A percentile compares a stretch with the other conserved stretches of the same genome.
phyloP scores from a whole-genome alignment of 2,329 filamentous ascomycete species.

The Diaporthe vaccinii region DNA sequence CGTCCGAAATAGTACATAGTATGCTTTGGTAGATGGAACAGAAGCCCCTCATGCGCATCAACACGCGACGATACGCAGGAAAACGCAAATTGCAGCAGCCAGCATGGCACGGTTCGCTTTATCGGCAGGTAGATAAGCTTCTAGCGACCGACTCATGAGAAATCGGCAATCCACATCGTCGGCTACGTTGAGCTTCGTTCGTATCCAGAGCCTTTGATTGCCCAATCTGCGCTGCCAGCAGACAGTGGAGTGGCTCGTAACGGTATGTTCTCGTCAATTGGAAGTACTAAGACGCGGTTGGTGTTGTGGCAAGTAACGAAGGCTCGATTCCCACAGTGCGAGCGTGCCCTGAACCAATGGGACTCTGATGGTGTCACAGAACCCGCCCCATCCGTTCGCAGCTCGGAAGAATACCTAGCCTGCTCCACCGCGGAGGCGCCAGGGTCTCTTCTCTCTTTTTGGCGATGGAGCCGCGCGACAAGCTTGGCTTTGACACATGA shows the following conservation, averaged over 20 bases:
- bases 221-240: neutral
- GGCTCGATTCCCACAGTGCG: neutral
- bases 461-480: constrained; percentile 37
- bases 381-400: constrained; percentile 31
- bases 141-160: constrained; percentile 7
- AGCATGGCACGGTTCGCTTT: constrained; percentile 15
- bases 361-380: neutral
- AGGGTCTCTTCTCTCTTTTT: constrained; percentile 1
- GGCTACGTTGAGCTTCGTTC: neutral
- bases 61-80: constrained; percentile 14
- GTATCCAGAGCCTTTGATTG: neutral
- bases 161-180: neutral
- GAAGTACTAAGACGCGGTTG: too few species aligned
- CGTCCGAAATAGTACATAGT: constrained; percentile 9
- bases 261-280: neutral
- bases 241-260: neutral
- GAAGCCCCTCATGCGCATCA: constrained; percentile 17
- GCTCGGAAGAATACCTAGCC: constrained; percentile 22
- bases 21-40: constrained; percentile 15
- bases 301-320: neutral
- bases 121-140: constrained; percentile 19
- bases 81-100: constrained; percentile 13
- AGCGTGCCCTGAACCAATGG: neutral
- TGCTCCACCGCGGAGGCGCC: constrained; percentile 29
- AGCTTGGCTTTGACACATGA: constrained; percentile 25